Percentiles rank a stretch among this genome's conserved stretches.
Conservation (phyloP, 208 protist species). For the Leishmania turanica region DNA sequence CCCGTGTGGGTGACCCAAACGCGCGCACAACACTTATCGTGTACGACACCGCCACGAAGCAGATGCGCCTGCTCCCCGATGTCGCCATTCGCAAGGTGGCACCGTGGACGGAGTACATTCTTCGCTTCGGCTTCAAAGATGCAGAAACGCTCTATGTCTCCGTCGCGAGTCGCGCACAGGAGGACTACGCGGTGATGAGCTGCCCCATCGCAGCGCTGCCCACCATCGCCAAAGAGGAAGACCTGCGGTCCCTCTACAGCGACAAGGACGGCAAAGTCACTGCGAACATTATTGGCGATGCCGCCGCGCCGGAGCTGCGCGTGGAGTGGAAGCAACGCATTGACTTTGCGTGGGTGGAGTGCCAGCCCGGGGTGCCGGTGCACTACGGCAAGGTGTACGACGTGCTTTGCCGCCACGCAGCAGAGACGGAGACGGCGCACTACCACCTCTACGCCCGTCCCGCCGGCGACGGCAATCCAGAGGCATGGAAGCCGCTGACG, state of each 20-base stretch:
- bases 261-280: slow-evolving; percentile 16
- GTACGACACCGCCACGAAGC: slow-evolving; percentile 36
- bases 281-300: slow-evolving; percentile 19
- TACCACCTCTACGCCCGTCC: slow-evolving; percentile 63
- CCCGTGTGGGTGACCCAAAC: slow-evolving; percentile 81
- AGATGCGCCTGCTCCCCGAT: slow-evolving; percentile 56
- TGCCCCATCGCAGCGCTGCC: slow-evolving; percentile 59
- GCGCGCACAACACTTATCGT: slow-evolving; percentile 61
- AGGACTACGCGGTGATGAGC: slow-evolving; percentile 61
- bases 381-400: slow-evolving; percentile 56
- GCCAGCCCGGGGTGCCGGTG: slow-evolving; percentile 45
- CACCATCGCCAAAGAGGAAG: slow-evolving; percentile 35
- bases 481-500: slow-evolving; percentile 67
- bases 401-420: slow-evolving; percentile 57
- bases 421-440: slow-evolving; percentile 59
- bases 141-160: slow-evolving; percentile 64
- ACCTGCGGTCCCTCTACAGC: slow-evolving; percentile 31
- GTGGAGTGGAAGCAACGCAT: slow-evolving; percentile 66
- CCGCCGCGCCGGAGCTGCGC: slow-evolving; percentile 11
- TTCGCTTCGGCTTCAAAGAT: slow-evolving; percentile 84
- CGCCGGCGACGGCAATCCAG: not conserved
- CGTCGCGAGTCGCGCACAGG: slow-evolving; percentile 69
- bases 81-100: slow-evolving; percentile 35
- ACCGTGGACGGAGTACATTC: slow-evolving; percentile 82
- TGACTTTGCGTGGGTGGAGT: slow-evolving; percentile 82